A percentile compares a stretch with the other conserved stretches of the same genome.
These are phyloP conservation scores for Picochlorum sp. DNA, from an alignment of 139 green algal species.

Conservation along the genomic window DNA sequence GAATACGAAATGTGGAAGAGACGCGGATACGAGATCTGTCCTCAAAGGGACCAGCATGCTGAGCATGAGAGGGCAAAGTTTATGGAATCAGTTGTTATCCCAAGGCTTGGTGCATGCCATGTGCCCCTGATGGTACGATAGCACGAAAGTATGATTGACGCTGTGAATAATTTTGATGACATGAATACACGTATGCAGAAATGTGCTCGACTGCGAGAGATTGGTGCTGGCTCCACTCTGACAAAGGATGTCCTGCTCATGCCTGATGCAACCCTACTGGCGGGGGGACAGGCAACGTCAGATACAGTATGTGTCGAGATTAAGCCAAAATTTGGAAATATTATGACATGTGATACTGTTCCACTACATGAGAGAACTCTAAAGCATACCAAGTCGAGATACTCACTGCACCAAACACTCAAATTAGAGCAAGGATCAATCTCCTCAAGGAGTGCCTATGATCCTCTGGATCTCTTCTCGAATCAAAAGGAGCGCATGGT, in stretches of 20 bases:
- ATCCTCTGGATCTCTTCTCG: slow-evolving; percentile 74
- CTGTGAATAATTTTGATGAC: too few species aligned
- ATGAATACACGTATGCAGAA: too few species aligned
- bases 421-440: slow-evolving; percentile 50
- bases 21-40: too few species aligned
- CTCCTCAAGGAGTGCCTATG: slow-evolving; percentile 39
- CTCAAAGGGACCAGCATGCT: too few species aligned
- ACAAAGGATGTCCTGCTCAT: slow-evolving; percentile 11
- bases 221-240: too few species aligned
- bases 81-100: too few species aligned
- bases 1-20: too few species aligned
- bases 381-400: slow-evolving; percentile 39
- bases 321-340: slow-evolving; percentile 63
- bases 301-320: slow-evolving; percentile 50
- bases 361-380: slow-evolving; percentile 10
- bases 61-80: too few species aligned
- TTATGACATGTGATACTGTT: slow-evolving; percentile 18
- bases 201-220: too few species aligned
- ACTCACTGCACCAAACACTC: slow-evolving; percentile 50
- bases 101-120: too few species aligned
- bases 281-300: too few species aligned
- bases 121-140: neutral
- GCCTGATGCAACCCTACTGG: slow-evolving; percentile 22
- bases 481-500: slow-evolving; percentile 24
- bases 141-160: neutral